These are phyloP conservation scores for Ogataea saltuana DNA, from an alignment of 805 yeast species.

Conservation along the genomic window DNA sequence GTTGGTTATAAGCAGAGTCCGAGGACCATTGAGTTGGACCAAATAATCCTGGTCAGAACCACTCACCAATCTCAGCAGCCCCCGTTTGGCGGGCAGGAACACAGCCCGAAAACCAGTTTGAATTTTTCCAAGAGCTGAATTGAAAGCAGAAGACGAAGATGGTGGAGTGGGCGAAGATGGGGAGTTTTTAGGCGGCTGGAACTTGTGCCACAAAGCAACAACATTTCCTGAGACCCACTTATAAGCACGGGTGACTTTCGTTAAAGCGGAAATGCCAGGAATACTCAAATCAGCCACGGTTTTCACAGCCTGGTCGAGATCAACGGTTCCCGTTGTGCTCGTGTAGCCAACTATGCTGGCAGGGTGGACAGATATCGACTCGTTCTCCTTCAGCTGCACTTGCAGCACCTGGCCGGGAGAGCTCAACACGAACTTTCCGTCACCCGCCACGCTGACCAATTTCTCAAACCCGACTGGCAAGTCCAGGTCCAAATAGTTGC, in stretches of 20 bases:
- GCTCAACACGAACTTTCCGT: constrained; percentile 42
- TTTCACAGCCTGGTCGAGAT: constrained; percentile 15
- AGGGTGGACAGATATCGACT: constrained; percentile 41
- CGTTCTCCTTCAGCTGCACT: constrained; percentile 37
- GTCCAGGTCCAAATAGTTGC: constrained; percentile 35
- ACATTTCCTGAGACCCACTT: neutral
- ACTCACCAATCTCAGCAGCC: constrained; percentile 12
- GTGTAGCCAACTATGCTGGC: constrained; percentile 42
- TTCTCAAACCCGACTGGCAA: constrained; percentile 9
- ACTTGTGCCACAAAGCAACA: neutral
- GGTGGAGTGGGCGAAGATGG: neutral
- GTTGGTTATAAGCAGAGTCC: constrained; percentile 32
- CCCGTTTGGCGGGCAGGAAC: constrained; percentile 3
- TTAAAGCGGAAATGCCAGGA: constrained; percentile 20
- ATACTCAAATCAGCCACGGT: constrained; percentile 29
- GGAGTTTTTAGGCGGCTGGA: neutral
- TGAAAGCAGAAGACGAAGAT: neutral
- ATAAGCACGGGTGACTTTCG: constrained; percentile 5
- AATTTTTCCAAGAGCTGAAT: constrained; percentile 1
- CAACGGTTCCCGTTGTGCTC: constrained; percentile 4
- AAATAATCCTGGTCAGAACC: constrained; percentile 28
- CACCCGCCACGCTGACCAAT: constrained; percentile 32
- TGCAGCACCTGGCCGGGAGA: constrained; percentile 43
- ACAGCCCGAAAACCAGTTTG: constrained; percentile 2
- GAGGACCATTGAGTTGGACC: constrained; percentile 35